Conservation (phyloP, 768 basidiomycete genomes). For the Termitomyces bulborhizus region DNA sequence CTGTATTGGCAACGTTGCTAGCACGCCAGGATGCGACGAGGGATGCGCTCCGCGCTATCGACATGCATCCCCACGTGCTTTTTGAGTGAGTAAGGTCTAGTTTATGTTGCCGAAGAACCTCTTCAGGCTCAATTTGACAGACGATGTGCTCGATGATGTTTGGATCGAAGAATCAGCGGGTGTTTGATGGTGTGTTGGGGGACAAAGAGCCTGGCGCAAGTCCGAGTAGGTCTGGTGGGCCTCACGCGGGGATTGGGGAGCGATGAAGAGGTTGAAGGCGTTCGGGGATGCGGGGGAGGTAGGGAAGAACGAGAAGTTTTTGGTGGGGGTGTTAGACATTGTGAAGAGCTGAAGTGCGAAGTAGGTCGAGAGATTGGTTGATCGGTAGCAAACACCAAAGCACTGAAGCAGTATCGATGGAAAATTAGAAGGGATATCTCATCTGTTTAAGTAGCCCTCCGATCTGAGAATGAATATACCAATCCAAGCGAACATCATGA, state of each 20-base stretch:
- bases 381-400: slow-evolving; percentile 5
- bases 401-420: slow-evolving; percentile 6
- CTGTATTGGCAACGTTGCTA: neutral
- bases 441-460: slow-evolving; percentile 11
- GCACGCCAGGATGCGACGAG: neutral
- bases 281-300: slow-evolving; percentile 20
- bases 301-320: slow-evolving; percentile 19
- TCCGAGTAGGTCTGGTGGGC: slow-evolving; percentile 32
- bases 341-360: neutral
- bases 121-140: slow-evolving; percentile 12
- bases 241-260: slow-evolving; percentile 31
- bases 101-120: slow-evolving; percentile 10
- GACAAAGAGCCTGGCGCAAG: slow-evolving; percentile 27
- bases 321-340: slow-evolving; percentile 2
- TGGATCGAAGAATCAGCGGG: neutral
- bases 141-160: slow-evolving; percentile 6
- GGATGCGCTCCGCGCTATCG: neutral
- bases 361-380: neutral
- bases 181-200: slow-evolving; percentile 17
- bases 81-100: neutral
- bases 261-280: slow-evolving; percentile 29
- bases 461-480: slow-evolving; percentile 1
- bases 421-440: neutral
- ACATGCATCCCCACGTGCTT: neutral
- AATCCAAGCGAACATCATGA: neutral